A percentile compares a stretch with the other conserved stretches of the same genome.
Evolutionary conservation across 2,329 filamentous ascomycete genomes (phyloP).

Genomic region (Tolypocladium capitatum): DNA sequence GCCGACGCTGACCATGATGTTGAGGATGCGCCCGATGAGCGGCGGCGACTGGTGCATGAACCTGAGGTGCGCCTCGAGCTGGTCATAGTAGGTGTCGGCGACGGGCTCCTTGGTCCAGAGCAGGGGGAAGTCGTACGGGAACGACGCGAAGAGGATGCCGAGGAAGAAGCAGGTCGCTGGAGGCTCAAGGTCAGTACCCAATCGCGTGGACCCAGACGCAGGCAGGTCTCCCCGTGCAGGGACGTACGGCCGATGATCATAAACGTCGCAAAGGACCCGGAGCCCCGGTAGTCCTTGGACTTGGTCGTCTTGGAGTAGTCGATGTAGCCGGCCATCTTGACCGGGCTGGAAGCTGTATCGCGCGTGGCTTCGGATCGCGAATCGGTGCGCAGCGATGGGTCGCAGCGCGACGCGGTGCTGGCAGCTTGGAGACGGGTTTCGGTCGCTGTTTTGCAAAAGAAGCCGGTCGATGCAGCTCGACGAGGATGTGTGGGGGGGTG

Average conservation of each 20-base stretch:
- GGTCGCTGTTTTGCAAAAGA: not conserved
- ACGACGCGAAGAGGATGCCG: conserved; percentile 89
- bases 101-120: conserved; percentile 62
- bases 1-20: conserved; percentile 81
- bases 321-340: conserved; percentile 24
- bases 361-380: not conserved
- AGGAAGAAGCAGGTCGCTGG: conserved; percentile 91
- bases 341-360: not conserved
- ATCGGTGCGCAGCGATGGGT: not conserved
- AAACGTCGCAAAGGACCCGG: conserved; percentile 80
- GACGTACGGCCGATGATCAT: conserved; percentile 91
- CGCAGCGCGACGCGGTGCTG: not conserved
- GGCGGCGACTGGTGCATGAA: conserved; percentile 87
- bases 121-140: conserved; percentile 90
- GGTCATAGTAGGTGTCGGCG: conserved; percentile 58
- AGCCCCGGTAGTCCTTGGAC: conserved; percentile 44
- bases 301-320: conserved; percentile 44
- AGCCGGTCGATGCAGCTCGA: not conserved
- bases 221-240: not conserved
- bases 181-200: not conserved
- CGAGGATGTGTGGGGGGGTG: not conserved
- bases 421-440: not conserved
- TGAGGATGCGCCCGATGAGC: conserved; percentile 82
- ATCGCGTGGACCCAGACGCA: not conserved
- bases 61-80: conserved; percentile 78